Conservation (phyloP, 768 basidiomycete genomes). For the Tulasnella sp. region DNA sequence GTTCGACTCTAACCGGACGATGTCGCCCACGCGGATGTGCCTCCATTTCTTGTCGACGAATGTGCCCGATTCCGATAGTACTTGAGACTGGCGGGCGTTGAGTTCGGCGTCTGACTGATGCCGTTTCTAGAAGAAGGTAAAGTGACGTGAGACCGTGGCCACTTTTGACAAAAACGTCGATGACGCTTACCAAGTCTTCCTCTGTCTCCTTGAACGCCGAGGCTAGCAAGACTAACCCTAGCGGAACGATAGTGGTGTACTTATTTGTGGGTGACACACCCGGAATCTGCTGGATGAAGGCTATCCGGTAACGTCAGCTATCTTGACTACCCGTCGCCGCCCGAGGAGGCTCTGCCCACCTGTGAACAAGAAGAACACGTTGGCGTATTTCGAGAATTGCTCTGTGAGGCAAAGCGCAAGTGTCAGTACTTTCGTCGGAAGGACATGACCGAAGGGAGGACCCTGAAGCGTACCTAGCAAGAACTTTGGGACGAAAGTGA, state of each 20-base stretch:
- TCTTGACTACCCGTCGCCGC: background rate
- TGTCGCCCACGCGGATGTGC: constrained; percentile 80
- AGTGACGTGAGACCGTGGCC: background rate
- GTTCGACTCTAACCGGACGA: constrained; percentile 81
- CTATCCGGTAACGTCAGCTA: constrained; percentile 24
- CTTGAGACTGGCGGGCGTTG: constrained; percentile 71
- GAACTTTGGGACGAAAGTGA: constrained; percentile 87
- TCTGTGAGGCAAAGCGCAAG: constrained; percentile 36
- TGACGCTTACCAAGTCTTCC: constrained; percentile 70
- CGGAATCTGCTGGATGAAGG: constrained; percentile 94
- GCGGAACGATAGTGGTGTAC: constrained; percentile 90
- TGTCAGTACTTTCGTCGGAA: background rate
- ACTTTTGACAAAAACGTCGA: background rate
- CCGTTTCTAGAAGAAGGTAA: constrained; percentile 47
- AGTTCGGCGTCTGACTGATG: constrained; percentile 90
- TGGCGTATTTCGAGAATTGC: constrained; percentile 98
- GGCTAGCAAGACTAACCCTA: constrained; percentile 77
- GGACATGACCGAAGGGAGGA: background rate
- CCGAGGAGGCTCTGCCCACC: constrained; percentile 17
- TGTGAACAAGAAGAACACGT: constrained; percentile 97
- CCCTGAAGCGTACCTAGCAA: constrained; percentile 55
- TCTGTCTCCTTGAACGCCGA: constrained; percentile 93
- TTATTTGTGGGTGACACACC: constrained; percentile 91
- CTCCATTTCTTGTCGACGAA: constrained; percentile 80
- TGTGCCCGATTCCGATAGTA: constrained; percentile 44